Evolutionary conservation across 2,329 filamentous ascomycete genomes (phyloP).

Genomic region (Botrytis porri): DNA sequence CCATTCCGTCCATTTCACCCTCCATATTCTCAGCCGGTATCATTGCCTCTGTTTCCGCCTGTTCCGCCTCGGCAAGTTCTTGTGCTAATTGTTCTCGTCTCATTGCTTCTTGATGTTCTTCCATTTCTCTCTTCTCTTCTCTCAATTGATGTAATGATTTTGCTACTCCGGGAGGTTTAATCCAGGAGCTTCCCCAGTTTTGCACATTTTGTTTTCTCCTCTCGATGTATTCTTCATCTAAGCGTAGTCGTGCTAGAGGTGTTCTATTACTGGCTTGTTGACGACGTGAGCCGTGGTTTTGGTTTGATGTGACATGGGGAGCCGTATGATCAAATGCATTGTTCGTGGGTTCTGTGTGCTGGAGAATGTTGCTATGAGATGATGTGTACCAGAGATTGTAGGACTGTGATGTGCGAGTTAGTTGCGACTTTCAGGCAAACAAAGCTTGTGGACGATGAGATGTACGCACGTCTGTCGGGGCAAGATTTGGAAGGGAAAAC

Average conservation of each 20-base stretch:
- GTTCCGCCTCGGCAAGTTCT: conserved; percentile 70
- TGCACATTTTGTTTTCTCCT: conserved; percentile 77
- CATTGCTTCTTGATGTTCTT: conserved; percentile 77
- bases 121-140: conserved; percentile 84
- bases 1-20: conserved; percentile 47
- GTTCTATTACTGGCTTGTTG: conserved; percentile 53
- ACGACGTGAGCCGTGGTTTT: conserved; percentile 38
- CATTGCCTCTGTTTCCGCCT: conserved; percentile 42
- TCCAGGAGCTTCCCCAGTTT: conserved; percentile 86
- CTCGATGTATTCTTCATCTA: conserved; percentile 75
- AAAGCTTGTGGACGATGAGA: conserved; percentile 14
- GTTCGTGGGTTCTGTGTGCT: conserved; percentile 32
- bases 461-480: conserved; percentile 63
- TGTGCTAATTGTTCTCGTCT: conserved; percentile 67
- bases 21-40: conserved; percentile 38
- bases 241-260: conserved; percentile 64
- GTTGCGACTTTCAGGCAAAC: conserved; percentile 14
- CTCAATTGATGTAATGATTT: conserved; percentile 90
- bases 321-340: conserved; percentile 33
- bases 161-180: conserved; percentile 79
- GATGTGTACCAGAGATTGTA: conserved; percentile 73
- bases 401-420: conserved; percentile 47
- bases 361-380: conserved; percentile 42
- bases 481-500: conserved; percentile 62
- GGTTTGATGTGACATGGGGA: conserved; percentile 21